Conservation (phyloP, 2,329 filamentous ascomycete genomes). For the Thielaviopsis ethacetica region DNA sequence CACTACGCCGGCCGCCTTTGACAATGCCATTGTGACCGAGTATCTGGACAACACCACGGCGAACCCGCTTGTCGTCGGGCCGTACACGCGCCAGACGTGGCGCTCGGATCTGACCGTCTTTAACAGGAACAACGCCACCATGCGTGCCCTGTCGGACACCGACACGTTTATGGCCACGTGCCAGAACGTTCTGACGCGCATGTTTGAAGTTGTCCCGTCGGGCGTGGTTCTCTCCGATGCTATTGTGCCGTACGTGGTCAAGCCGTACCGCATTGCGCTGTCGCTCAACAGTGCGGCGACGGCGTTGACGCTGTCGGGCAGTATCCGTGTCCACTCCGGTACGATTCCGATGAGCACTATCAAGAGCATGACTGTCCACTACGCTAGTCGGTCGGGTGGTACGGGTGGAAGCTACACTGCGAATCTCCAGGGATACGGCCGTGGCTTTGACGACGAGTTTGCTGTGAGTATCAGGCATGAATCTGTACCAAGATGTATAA, state of each 20-base stretch:
- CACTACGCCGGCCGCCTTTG: conserved; percentile 30
- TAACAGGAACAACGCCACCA: conserved; percentile 35
- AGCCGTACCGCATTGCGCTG: conserved; percentile 41
- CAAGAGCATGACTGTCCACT: conserved; percentile 32
- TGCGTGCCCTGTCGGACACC: conserved; percentile 29
- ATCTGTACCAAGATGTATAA: not conserved
- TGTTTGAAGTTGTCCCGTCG: conserved; percentile 44
- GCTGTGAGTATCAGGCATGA: conserved; percentile 15
- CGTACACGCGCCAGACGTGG: conserved; percentile 26
- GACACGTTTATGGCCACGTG: conserved; percentile 31
- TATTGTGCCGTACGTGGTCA: conserved; percentile 40
- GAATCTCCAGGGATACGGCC: conserved; percentile 20
- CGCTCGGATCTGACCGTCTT: conserved; percentile 42
- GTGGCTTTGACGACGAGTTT: conserved; percentile 45
- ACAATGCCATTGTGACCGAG: conserved; percentile 40
- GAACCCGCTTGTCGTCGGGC: conserved; percentile 38
- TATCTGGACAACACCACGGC: conserved; percentile 36
- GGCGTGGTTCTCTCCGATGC: conserved; percentile 33
- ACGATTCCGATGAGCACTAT: conserved; percentile 26
- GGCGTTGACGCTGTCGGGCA: conserved; percentile 33
- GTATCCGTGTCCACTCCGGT: conserved; percentile 41
- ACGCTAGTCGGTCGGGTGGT: conserved; percentile 37
- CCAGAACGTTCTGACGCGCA: conserved; percentile 35
- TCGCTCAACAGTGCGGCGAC: conserved; percentile 32
- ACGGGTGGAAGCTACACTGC: conserved; percentile 13